Evolutionary conservation across 805 yeast species (phyloP), one percentile per base, ranked within the genome.

Genomic region (Ogataea philodendri): DNA sequence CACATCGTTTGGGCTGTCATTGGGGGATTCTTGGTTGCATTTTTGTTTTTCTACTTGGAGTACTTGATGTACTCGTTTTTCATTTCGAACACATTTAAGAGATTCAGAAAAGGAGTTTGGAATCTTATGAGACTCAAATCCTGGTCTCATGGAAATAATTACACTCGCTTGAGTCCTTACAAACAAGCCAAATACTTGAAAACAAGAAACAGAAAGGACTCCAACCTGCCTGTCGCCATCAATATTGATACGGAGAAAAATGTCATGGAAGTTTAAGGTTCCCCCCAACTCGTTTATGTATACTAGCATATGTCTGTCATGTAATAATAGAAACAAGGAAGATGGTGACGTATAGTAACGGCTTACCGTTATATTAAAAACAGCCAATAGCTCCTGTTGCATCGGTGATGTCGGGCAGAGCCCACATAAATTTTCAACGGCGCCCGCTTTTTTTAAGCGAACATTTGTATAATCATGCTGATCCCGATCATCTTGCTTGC

Each of bases 1-100:
- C 96, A 89, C 59, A 76, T 89, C 46, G 69, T 77, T 10, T 61
- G 81, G 24, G 81, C 88, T 17, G 84, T 86, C 2, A 53, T 83
- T 26, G 74, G 74, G 9, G 95, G 96, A 1, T 78, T 83, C 46
- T 42, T 74, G 11, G 52, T 81, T 31, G 88, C 80, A 3, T 63
- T 65, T 26, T 35, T 61, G 8, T 41, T 76, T 9, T 54, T 75
- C n/a, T 67, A 59, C 38, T 52, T 63, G 8, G 81, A 76, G 52
- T 74, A 69, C 47, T 52, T 66, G 31, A 49, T 75, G 9, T 71
- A 70, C 45, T 48, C 62, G 26, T 65, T 35, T 26, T 52, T 45
- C 37, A 49, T 49, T 15, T 48, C 60, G n/a, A 33, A 39, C 16
- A 20, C 46, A 5, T 48, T 46, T 35, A 47, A 47, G 26, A 45